phyloP scores from a whole-genome alignment of 768 basidiomycete species.

The Cantharellus cinnabarinus region DNA sequence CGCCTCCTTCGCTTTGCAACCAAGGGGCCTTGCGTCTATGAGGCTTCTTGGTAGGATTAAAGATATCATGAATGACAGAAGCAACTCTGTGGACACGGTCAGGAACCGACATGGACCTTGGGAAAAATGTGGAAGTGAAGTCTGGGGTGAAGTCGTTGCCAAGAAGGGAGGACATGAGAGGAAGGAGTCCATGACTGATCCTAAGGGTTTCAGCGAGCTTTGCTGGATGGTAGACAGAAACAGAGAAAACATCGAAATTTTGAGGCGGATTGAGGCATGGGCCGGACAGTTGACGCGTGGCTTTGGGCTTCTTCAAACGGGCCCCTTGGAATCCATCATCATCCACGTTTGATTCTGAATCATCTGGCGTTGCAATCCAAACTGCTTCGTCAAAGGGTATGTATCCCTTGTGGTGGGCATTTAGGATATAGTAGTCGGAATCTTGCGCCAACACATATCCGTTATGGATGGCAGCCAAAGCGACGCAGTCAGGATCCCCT shows the following conservation, averaged over 20 bases:
- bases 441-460: constrained; percentile 63
- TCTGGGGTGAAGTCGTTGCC: constrained; percentile 56
- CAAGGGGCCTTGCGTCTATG: background rate
- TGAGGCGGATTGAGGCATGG: constrained; percentile 7
- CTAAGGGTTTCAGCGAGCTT: constrained; percentile 42
- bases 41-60: background rate
- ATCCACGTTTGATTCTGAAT: background rate
- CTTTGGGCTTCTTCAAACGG: background rate
- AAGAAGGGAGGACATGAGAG: constrained; percentile 54
- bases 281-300: background rate
- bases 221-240: constrained; percentile 39
- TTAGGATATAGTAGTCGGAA: constrained; percentile 66
- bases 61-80: constrained; percentile 3
- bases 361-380: constrained; percentile 24
- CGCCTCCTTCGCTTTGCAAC: background rate
- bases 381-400: constrained; percentile 57
- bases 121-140: constrained; percentile 35
- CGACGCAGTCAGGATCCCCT: constrained; percentile 55
- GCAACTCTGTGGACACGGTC: constrained; percentile 54
- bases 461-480: constrained; percentile 49
- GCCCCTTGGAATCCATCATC: constrained; percentile 1
- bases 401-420: constrained; percentile 57
- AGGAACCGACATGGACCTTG: constrained; percentile 30
- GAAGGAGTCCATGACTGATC: constrained; percentile 49
- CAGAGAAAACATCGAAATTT: constrained; percentile 25